Base-by-base conservation (phyloP, 495 filamentous ascomycete species). In the Bacidia gigantensis region DNA sequence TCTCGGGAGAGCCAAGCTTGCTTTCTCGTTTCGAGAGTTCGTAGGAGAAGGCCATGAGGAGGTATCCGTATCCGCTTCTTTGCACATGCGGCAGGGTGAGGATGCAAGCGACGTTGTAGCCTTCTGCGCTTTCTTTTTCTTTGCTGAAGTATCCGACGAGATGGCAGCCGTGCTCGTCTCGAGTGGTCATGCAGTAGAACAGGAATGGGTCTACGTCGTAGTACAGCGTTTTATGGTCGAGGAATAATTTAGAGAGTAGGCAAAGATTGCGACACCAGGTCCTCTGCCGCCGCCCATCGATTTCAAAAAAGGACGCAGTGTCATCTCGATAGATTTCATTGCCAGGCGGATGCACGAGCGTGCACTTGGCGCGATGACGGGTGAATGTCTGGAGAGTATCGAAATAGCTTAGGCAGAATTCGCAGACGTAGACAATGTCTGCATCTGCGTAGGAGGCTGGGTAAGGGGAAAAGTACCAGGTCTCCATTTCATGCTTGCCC, bases 181-280 rank as follows among this genome's bases (percentile, higher is more conserved):
- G 79, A 12, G 80, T 84, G 49, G 80, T 84, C 92, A 98, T 98
- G 76, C 89, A 90, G 70, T 98, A 98, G 73, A 97, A 98, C 10
- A 97, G 71, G 67, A 98, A 98, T 9, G 92, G 92, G 62, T 98
- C 92, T 49, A 98, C 92, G 60, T 98, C 92, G 69, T 97, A 98
- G 75, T 95, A 98, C n/a, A 98, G 83, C 7, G 92, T 97, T 66
- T 98, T 98, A 71, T 97, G 92, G 60, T 97, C 92, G 23, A 98
- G 80, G 69, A 98, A 98, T 63, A 96, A 83, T 63, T 98, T 98
- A 53, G 80, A 87, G 3, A 98, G 74, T 0, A 98, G 73, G 66
- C 92, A 97, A 21, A 98, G 75, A 58, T 98, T 98, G 3, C 92
- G 87, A 57, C 93, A 97, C 89, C 89, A 98, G 2, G 86, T 93